A percentile compares a stretch with the other conserved stretches of the same genome.
Evolutionary conservation across 441 rosid genomes (phyloP).

Genomic region (Breynia disticha): DNA sequence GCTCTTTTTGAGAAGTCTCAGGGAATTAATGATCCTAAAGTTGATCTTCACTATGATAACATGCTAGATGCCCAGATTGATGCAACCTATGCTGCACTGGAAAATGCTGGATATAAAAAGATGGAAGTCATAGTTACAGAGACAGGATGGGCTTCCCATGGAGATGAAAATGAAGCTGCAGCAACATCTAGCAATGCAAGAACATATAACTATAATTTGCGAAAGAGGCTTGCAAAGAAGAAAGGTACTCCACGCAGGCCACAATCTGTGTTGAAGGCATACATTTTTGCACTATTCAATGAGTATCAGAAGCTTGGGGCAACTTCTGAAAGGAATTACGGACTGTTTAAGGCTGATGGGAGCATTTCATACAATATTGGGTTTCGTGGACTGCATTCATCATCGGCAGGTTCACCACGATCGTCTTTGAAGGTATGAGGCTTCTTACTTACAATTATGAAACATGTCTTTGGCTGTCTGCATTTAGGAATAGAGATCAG

Average conservation of each 20-base stretch:
- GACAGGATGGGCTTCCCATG: constrained; percentile 94
- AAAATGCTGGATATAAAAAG: constrained; percentile 62
- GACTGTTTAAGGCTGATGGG: constrained; percentile 87
- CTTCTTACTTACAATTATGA: constrained; percentile 6
- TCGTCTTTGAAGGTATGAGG: constrained; percentile 56
- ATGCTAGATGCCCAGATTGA: constrained; percentile 98
- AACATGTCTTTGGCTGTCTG: constrained; percentile 5
- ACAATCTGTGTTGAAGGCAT: constrained; percentile 50
- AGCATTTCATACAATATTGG: constrained; percentile 75
- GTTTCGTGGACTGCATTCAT: constrained; percentile 55
- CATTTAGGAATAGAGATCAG: background rate
- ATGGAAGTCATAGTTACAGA: constrained; percentile 91
- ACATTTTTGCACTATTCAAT: constrained; percentile 76
- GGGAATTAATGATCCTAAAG: constrained; percentile 60
- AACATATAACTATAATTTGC: constrained; percentile 73
- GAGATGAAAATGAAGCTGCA: constrained; percentile 73
- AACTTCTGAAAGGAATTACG: constrained; percentile 83
- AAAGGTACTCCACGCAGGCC: constrained; percentile 95
- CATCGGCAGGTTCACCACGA: constrained; percentile 38
- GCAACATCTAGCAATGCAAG: constrained; percentile 74
- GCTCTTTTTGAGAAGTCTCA: constrained; percentile 71
- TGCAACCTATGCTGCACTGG: constrained; percentile 81
- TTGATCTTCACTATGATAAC: constrained; percentile 71
- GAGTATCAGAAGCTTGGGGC: constrained; percentile 72
- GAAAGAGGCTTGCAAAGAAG: constrained; percentile 86